Evolutionary conservation across 352 stramenopile genomes (phyloP).

Genomic region (Phytophthora crassamura): DNA sequence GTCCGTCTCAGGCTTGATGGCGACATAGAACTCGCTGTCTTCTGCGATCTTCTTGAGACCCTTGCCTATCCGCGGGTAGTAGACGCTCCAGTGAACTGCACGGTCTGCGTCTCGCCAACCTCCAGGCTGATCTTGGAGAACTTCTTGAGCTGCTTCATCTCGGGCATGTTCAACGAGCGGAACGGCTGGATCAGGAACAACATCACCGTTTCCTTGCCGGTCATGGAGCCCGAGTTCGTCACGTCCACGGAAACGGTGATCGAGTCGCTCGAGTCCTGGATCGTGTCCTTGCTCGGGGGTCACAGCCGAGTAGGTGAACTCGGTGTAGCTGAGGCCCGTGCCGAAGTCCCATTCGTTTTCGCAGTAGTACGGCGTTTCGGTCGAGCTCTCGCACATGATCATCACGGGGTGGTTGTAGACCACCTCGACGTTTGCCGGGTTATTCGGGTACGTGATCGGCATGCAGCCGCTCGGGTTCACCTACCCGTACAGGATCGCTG

Average conservation of each 20-base stretch:
- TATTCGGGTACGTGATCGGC: conserved; percentile 51
- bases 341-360: conserved; percentile 63
- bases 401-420: conserved; percentile 65
- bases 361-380: conserved; percentile 33
- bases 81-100: no score
- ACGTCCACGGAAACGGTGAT: conserved; percentile 23
- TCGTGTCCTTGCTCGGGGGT: conserved; percentile 29
- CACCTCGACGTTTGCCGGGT: conserved; percentile 49
- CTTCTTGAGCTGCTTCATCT: conserved; percentile 75
- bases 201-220: conserved; percentile 70
- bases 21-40: no score
- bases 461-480: neutral
- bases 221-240: conserved; percentile 49
- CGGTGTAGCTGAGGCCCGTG: conserved; percentile 66
- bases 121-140: conserved; percentile 68
- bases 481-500: conserved; percentile 58
- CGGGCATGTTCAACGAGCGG: conserved; percentile 53
- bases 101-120: conserved; percentile 4
- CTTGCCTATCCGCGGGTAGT: no score
- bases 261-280: conserved; percentile 18
- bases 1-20: no score
- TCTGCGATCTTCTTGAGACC: no score
- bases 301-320: conserved; percentile 51
- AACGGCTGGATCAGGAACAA: conserved; percentile 69
- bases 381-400: conserved; percentile 30